These are phyloP conservation scores for Penicillium samsonianum DNA, from an alignment of 495 filamentous ascomycete species.

Conservation along the genomic window DNA sequence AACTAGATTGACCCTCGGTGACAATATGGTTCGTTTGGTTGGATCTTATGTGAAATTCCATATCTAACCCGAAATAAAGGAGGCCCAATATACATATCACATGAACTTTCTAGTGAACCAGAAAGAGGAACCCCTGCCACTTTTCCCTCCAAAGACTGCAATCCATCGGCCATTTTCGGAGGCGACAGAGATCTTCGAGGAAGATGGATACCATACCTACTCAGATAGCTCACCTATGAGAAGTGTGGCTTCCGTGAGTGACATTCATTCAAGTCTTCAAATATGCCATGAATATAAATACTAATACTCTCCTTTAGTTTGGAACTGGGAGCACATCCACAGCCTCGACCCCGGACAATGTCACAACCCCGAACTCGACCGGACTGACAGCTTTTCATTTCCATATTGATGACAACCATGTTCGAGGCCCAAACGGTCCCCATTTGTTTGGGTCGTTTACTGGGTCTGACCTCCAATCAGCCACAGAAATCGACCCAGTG, in stretches of 20 bases:
- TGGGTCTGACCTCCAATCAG: slow-evolving; percentile 4
- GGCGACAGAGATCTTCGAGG: slow-evolving; percentile 71
- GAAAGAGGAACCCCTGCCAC: slow-evolving; percentile 12
- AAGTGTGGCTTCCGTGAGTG: slow-evolving; percentile 2
- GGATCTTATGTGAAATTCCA: too few relatives aligned
- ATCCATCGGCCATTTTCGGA: slow-evolving; percentile 44
- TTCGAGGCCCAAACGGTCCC: slow-evolving; percentile 72
- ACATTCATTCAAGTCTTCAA: not conserved
- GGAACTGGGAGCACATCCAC: slow-evolving; percentile 21
- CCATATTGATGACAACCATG: slow-evolving; percentile 33
- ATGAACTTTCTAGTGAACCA: slow-evolving; percentile 10
- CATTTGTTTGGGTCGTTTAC: slow-evolving; percentile 5
- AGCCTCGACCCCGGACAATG: slow-evolving; percentile 17
- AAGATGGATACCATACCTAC: slow-evolving; percentile 33
- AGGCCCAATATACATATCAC: slow-evolving; percentile 8
- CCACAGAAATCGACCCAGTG: slow-evolving; percentile 2
- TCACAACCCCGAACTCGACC: slow-evolving; percentile 19
- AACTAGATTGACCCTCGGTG: not conserved
- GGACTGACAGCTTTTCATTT: slow-evolving; percentile 44
- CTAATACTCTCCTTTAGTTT: slow-evolving; percentile 11
- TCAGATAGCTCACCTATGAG: not conserved
- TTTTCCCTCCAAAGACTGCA: slow-evolving; percentile 5
- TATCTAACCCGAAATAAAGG: not conserved
- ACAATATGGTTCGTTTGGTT: slow-evolving; percentile 18
- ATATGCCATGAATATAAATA: not conserved